These are phyloP conservation scores for Aspergillus funiculosus DNA, from an alignment of 495 filamentous ascomycete genomes.

Conservation along the genomic window DNA sequence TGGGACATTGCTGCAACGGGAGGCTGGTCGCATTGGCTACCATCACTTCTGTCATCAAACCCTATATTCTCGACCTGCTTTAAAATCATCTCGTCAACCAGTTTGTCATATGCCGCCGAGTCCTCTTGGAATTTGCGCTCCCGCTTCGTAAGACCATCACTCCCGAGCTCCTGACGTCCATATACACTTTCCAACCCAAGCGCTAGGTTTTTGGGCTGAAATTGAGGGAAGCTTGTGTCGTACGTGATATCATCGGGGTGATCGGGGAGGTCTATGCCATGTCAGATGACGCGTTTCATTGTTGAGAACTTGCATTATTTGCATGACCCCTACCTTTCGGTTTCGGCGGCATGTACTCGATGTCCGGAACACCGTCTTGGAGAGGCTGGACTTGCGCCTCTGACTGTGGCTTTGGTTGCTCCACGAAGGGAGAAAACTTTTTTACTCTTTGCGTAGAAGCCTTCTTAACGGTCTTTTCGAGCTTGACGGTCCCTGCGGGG, in stretches of 20 bases:
- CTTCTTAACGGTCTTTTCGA: conserved; percentile 43
- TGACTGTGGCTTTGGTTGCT: conserved; percentile 29
- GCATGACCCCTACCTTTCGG: too few species aligned
- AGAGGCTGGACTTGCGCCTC: conserved; percentile 25
- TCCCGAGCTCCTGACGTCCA: conserved; percentile 58
- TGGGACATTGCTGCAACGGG: conserved; percentile 10
- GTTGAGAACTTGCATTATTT: too few species aligned
- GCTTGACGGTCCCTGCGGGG: conserved; percentile 38
- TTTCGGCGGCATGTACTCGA: conserved; percentile 70
- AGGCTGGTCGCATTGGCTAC: conserved; percentile 18
- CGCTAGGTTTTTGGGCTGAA: conserved; percentile 60
- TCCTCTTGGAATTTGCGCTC: conserved; percentile 58
- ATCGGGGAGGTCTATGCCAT: conserved; percentile 58
- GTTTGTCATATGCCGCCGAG: conserved; percentile 33
- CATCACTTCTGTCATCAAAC: conserved; percentile 42
- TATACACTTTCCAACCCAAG: conserved; percentile 55
- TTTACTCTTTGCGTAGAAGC: conserved; percentile 48
- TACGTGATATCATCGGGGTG: conserved; percentile 69
- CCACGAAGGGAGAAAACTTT: conserved; percentile 35
- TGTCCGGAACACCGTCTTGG: conserved; percentile 62
- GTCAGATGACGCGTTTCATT: conserved; percentile 35
- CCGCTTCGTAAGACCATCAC: conserved; percentile 58
- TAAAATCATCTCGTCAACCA: conserved; percentile 56
- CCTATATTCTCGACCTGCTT: conserved; percentile 54
- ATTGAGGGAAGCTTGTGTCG: conserved; percentile 46